These are phyloP conservation scores for Paracoccidioides lutzii DNA, from an alignment of 2,329 filamentous ascomycete species.

Conservation along the genomic window DNA sequence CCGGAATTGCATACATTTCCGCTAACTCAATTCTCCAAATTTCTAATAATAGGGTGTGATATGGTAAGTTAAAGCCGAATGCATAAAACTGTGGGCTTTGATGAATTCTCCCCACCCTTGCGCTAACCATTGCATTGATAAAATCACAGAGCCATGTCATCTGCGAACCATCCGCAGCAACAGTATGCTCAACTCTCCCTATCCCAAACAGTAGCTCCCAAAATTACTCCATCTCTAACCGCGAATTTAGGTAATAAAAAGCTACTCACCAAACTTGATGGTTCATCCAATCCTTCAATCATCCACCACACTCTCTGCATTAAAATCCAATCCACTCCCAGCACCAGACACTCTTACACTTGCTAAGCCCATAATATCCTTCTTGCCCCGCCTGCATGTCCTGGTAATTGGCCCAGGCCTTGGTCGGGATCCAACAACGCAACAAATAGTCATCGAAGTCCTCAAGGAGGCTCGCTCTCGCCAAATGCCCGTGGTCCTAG, in stretches of 20 bases:
- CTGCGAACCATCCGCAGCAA: slow-evolving; percentile 75
- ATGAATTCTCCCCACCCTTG: background rate
- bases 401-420: slow-evolving; percentile 87
- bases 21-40: background rate
- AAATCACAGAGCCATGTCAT: slow-evolving; percentile 60
- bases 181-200: slow-evolving; percentile 23
- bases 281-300: slow-evolving; percentile 93
- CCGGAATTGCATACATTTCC: background rate
- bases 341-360: slow-evolving; percentile 46
- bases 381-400: slow-evolving; percentile 79
- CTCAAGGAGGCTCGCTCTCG: slow-evolving; percentile 63
- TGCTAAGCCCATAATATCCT: slow-evolving; percentile 55
- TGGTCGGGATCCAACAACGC: slow-evolving; percentile 80
- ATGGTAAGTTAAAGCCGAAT: slow-evolving; percentile 47
- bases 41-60: slow-evolving; percentile 45
- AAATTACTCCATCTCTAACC: background rate
- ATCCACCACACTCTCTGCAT: slow-evolving; percentile 38
- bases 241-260: slow-evolving; percentile 65
- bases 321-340: slow-evolving; percentile 29
- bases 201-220: background rate
- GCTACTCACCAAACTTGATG: slow-evolving; percentile 96
- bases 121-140: slow-evolving; percentile 6
- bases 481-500: slow-evolving; percentile 68
- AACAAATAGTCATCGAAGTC: slow-evolving; percentile 67
- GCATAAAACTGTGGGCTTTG: background rate